phyloP scores from a whole-genome alignment of 345 rosid species.

The Sonneratia caseolaris region DNA sequence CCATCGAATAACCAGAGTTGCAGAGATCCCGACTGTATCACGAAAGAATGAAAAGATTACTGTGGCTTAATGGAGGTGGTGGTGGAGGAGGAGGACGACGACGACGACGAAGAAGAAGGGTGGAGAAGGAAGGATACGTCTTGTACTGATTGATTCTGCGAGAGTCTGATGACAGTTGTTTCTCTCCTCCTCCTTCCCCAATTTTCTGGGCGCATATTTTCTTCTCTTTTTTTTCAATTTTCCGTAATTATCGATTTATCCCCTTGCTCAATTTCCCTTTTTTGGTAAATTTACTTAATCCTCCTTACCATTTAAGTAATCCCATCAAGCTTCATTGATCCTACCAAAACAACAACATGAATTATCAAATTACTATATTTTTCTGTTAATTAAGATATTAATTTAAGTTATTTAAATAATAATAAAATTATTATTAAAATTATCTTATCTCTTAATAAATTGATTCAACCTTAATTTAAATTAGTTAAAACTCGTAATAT shows the following conservation, averaged over 20 bases:
- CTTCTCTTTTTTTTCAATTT: neutral
- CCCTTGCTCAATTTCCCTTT: neutral
- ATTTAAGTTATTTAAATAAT: no score
- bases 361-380: no score
- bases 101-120: neutral
- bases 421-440: no score
- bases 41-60: neutral
- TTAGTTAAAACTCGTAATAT: no score
- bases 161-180: neutral
- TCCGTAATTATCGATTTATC: neutral
- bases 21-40: neutral
- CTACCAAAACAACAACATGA: no score
- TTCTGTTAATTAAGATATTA: no score
- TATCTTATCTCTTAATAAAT: no score
- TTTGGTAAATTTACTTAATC: no score
- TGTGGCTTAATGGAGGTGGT: neutral
- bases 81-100: neutral
- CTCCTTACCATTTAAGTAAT: no score
- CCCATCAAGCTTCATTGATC: no score
- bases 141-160: neutral
- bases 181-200: neutral
- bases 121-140: neutral
- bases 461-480: no score
- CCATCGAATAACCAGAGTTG: constrained; percentile 20
- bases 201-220: neutral